These are phyloP conservation scores for Madurella fahalii DNA, from an alignment of 2,329 filamentous ascomycete genomes.

Conservation along the genomic window DNA sequence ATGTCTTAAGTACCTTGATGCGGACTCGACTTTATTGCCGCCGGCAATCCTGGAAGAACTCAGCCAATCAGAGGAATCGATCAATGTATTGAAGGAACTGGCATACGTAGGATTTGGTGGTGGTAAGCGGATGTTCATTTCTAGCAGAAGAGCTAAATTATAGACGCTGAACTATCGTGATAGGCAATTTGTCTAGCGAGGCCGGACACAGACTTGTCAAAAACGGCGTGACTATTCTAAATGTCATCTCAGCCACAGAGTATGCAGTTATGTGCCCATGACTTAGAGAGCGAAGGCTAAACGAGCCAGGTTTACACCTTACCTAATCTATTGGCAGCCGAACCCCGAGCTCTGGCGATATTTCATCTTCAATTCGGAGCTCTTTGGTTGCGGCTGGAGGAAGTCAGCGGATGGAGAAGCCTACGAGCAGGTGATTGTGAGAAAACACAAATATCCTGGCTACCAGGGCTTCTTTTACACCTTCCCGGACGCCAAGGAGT, in stretches of 20 bases:
- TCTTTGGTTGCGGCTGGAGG: slow-evolving; percentile 41
- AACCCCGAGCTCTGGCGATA: slow-evolving; percentile 39
- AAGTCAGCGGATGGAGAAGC: slow-evolving; percentile 31
- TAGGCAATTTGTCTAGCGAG: slow-evolving; percentile 36
- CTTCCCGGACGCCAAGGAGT: slow-evolving; percentile 39
- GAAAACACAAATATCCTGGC: slow-evolving; percentile 35
- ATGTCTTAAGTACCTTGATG: slow-evolving; percentile 28
- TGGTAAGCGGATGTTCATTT: slow-evolving; percentile 29
- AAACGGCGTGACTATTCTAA: slow-evolving; percentile 33
- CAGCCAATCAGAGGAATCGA: slow-evolving; percentile 31
- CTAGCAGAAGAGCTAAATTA: too few species aligned
- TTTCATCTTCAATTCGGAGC: slow-evolving; percentile 40
- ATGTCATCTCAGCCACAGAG: slow-evolving; percentile 42
- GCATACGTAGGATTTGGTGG: slow-evolving; percentile 36
- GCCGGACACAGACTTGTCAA: slow-evolving; percentile 37
- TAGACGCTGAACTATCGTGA: not conserved
- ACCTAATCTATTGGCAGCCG: slow-evolving; percentile 32
- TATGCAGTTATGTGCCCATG: slow-evolving; percentile 23
- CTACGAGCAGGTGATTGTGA: slow-evolving; percentile 38
- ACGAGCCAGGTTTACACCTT: slow-evolving; percentile 32
- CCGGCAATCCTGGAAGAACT: slow-evolving; percentile 44
- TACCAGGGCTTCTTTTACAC: slow-evolving; percentile 38
- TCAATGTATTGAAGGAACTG: slow-evolving; percentile 33
- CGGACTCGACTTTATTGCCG: slow-evolving; percentile 31
- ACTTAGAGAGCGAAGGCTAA: not conserved